Base-by-base conservation (phyloP, 768 basidiomycete species). In the Collybia sp. region DNA sequence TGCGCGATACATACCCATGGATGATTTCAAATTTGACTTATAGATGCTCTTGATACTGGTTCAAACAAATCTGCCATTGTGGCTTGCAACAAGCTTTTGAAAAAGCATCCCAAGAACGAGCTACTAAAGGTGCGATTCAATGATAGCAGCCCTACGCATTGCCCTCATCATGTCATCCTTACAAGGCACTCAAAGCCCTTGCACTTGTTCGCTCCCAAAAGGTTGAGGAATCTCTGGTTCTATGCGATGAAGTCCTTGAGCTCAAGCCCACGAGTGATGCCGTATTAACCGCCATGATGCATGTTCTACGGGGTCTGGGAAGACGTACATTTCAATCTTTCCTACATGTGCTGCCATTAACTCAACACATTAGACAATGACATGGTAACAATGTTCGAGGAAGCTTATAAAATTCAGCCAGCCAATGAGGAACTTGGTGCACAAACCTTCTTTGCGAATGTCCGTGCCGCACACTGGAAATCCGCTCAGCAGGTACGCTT, bases 41-140 rank as follows among this genome's bases (percentile, higher is more conserved):
- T 61, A 93, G 90, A 93, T 75, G 83, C 90, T 39, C 72, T 93
- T 52, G 90, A 93, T 68, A 87, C 80, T 38, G 84, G 85, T 40
- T 88, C 88, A 12, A 88, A 87, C 70, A 93, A 93, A 69, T 82
- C 86, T 33, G 90, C 91, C 15, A 76, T 93, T 45, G 81, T 89
- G 34, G 74, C 82, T 6, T 91, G 89, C 68, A 92, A 90, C 64
- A 93, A 93, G 65, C 63, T 93, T 20, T 76, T 93, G 53, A 93
- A 91, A 66, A 93, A 91, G 68, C 78, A 89, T 55, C 85, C 87
- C 19, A 81, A 76, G 60, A 85, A 80, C 62, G 70, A 77, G 36
- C 70, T 90, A 30, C 64, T 88, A 58, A 89, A 88, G 75, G 90
- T 79, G 47, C 33, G 59, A 30, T 31, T 17, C 33, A 39, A 35